Evolutionary conservation across 2,329 filamentous ascomycete species (phyloP).

Genomic region (Paraphoma chrysanthemicola): DNA sequence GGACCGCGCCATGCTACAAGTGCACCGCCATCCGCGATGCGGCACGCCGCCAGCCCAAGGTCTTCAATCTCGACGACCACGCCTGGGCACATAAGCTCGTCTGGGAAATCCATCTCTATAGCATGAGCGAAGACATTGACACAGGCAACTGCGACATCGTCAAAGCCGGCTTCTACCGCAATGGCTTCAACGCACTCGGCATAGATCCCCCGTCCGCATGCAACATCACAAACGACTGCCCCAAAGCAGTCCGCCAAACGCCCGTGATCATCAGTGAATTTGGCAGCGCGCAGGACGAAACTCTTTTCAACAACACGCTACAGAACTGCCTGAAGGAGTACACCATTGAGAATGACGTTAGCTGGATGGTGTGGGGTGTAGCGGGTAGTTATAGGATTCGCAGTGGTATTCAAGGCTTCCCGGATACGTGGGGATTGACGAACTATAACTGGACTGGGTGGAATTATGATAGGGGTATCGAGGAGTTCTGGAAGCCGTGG

Average conservation of each 20-base stretch:
- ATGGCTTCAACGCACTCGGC: conserved; percentile 57
- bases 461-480: conserved; percentile 54
- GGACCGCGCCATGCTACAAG: conserved; percentile 49
- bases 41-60: conserved; percentile 51
- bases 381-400: conserved; percentile 58
- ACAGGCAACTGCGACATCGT: conserved; percentile 57
- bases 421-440: conserved; percentile 58
- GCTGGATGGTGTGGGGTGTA: conserved; percentile 60
- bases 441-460: conserved; percentile 58
- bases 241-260: conserved; percentile 41
- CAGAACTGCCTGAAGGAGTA: conserved; percentile 56
- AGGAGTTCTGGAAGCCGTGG: conserved; percentile 61
- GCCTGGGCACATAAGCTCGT: conserved; percentile 63
- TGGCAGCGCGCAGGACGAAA: conserved; percentile 46
- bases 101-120: conserved; percentile 68
- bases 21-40: conserved; percentile 53
- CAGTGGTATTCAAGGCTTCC: conserved; percentile 54
- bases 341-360: conserved; percentile 54
- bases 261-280: conserved; percentile 50
- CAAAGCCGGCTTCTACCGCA: conserved; percentile 58
- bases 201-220: conserved; percentile 45
- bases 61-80: conserved; percentile 56
- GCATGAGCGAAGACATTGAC: conserved; percentile 46
- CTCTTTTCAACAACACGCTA: conserved; percentile 54
- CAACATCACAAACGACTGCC: conserved; percentile 44